Percentiles rank a stretch among this genome's conserved stretches.
These are phyloP conservation scores for Sanguinoderma infundibulare DNA, from an alignment of 1,284 basidiomycete species.

Conservation along the genomic window DNA sequence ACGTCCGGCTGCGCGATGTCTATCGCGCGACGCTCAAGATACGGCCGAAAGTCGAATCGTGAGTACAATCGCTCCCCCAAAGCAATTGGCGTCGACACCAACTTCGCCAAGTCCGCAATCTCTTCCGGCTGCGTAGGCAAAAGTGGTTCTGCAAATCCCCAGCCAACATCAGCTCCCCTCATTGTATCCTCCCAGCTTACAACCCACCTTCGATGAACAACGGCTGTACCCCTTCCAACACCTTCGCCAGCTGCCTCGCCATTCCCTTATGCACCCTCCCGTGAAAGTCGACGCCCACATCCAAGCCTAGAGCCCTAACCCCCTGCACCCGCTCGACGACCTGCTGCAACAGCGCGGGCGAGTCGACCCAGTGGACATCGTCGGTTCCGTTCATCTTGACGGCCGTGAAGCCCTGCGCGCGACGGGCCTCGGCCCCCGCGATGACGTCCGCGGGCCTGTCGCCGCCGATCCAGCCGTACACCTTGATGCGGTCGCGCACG, in stretches of 20 bases:
- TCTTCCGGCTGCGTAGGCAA: conserved; percentile 72
- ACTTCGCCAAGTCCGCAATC: conserved; percentile 64
- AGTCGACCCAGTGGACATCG: conserved; percentile 53
- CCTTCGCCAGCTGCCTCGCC: conserved; percentile 76
- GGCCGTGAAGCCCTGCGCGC: conserved; percentile 74
- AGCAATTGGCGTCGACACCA: conserved; percentile 70
- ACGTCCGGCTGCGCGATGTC: conserved; percentile 83
- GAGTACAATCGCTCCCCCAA: conserved; percentile 77
- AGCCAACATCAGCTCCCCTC: background rate
- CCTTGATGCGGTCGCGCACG: conserved; percentile 61
- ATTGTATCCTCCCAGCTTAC: background rate
- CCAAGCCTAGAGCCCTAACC: conserved; percentile 66
- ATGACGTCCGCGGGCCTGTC: conserved; percentile 70
- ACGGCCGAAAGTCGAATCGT: conserved; percentile 72
- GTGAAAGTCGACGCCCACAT: conserved; percentile 69
- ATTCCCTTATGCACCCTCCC: conserved; percentile 74
- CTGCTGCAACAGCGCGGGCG: conserved; percentile 54
- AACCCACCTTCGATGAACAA: conserved; percentile 71
- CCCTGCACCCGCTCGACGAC: conserved; percentile 67
- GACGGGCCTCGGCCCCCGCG: conserved; percentile 62
- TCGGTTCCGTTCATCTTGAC: conserved; percentile 82
- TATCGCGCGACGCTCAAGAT: conserved; percentile 69
- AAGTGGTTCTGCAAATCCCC: conserved; percentile 54
- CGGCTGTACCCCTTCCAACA: conserved; percentile 68
- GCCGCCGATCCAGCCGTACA: conserved; percentile 77